Base-by-base conservation (phyloP, 495 filamentous ascomycete species). In the Hypoxylon intermedium region DNA sequence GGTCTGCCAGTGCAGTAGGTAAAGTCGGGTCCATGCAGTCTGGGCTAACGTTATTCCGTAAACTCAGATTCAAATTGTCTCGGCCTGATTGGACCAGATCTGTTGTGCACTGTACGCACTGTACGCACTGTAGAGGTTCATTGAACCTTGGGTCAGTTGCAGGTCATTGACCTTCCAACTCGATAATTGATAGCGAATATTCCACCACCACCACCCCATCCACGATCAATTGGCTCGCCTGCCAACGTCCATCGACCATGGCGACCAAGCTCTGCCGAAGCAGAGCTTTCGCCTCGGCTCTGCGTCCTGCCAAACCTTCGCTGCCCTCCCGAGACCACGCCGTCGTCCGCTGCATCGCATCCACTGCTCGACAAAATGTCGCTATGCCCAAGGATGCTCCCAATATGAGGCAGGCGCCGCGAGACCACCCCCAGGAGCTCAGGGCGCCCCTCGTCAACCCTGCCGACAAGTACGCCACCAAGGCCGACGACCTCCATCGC, bases 371-470 rank as follows among this genome's bases (percentile, higher is more conserved):
- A 59, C 80, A 75, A 58, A 71, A 67, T 60, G 76, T 83, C 61
- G 83, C 64, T 43, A 36, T 85, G 48, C 81, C 84, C 60, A 83
- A 82, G 73, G 79, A 83, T 30, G 75, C 82, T 34, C 82, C 86
- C 20, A 93, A 93, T 75, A 83, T 89, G 78, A 84, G 89, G 80
- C 45, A 77, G 75, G 77, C 85, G 76, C 75, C 86, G 79, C 76
- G 79, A 52, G 74, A 77, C 11, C 71, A 71, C 42, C 58, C 73
- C 58, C 74, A 72, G 53, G 79, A 85, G 67, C 85, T 93, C 58
- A 83, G 89, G 51, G 89, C 82, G 19, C 90, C 93, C 44, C 76
- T 94, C 58, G 84, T 97, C 65, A 98, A 98, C 78, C 93, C 93
- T 15, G 82, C 89, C 72, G 93, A 97, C 82, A 96, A 94, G 74